phyloP scores from a whole-genome alignment of 2,329 filamentous ascomycete genomes.

The Botrytis fragariae region DNA sequence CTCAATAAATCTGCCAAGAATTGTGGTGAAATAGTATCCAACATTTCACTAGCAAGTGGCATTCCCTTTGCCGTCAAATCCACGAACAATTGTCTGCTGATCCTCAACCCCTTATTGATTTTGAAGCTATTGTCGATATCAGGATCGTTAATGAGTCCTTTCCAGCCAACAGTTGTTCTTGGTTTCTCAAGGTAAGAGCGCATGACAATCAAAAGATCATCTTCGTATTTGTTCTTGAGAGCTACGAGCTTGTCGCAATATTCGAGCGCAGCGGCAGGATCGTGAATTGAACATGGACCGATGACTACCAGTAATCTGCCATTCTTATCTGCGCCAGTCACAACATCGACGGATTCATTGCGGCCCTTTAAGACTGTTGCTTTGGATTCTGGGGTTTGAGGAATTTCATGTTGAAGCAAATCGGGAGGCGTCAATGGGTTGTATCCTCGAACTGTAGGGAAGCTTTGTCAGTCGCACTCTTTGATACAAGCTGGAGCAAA shows the following conservation, averaged over 20 bases:
- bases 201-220: slow-evolving; percentile 94
- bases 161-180: slow-evolving; percentile 96
- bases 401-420: slow-evolving; percentile 91
- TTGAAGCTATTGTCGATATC: slow-evolving; percentile 98
- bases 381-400: slow-evolving; percentile 46
- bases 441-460: slow-evolving; percentile 55
- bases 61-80: slow-evolving; percentile 90
- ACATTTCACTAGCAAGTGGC: slow-evolving; percentile 95
- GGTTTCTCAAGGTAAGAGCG: slow-evolving; percentile 98
- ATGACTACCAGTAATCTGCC: slow-evolving; percentile 72
- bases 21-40: slow-evolving; percentile 97
- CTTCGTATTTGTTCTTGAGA: slow-evolving; percentile 82
- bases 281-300: slow-evolving; percentile 96
- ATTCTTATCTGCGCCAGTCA: slow-evolving; percentile 63
- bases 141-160: slow-evolving; percentile 97
- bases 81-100: slow-evolving; percentile 86
- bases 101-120: slow-evolving; percentile 93
- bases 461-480: slow-evolving; percentile 10
- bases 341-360: slow-evolving; percentile 64
- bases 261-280: slow-evolving; percentile 82
- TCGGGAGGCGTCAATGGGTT: slow-evolving; percentile 91
- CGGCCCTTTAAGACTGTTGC: slow-evolving; percentile 59
- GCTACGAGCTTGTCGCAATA: slow-evolving; percentile 84
- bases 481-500: neutral
- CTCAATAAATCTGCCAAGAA: slow-evolving; percentile 91